These are phyloP conservation scores for Caryopteris hybrid DNA, from an alignment of 305 asterid species.

Conservation along the genomic window DNA sequence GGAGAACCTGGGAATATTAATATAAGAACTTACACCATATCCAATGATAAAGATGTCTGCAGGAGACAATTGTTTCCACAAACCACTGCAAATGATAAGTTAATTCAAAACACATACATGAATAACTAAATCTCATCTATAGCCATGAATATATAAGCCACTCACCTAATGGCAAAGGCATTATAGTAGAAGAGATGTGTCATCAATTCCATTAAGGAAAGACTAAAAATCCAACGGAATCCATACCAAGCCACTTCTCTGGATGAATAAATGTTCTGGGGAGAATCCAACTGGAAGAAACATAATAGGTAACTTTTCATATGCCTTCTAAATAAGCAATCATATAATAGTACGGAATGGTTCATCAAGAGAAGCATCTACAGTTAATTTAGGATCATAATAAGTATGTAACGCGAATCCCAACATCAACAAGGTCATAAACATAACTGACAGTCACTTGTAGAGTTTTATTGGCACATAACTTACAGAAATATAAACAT, in stretches of 20 bases:
- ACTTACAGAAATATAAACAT: background rate
- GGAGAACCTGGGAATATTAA: constrained; percentile 14
- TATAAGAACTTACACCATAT: constrained; percentile 74
- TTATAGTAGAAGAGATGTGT: constrained; percentile 83
- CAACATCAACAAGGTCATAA: background rate
- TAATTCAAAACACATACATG: constrained; percentile 11
- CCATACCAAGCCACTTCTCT: constrained; percentile 74
- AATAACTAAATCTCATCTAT: constrained; percentile 7
- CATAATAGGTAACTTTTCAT: constrained; percentile 8
- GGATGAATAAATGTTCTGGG: constrained; percentile 64
- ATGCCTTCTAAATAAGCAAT: background rate
- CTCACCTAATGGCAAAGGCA: constrained; percentile 91
- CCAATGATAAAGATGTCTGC: constrained; percentile 87
- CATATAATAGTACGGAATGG: background rate
- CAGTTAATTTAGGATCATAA: background rate
- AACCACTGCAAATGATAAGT: constrained; percentile 49
- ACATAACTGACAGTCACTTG: background rate
- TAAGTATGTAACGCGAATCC: background rate
- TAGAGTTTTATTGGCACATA: background rate
- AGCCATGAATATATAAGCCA: constrained; percentile 19
- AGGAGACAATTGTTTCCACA: constrained; percentile 88
- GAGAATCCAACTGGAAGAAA: constrained; percentile 69
- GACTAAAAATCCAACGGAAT: constrained; percentile 69
- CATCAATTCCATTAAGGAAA: constrained; percentile 83
- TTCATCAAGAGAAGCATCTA: background rate